Evolutionary conservation across 2,329 filamentous ascomycete species (phyloP).

Genomic region (Penicillium paneum): DNA sequence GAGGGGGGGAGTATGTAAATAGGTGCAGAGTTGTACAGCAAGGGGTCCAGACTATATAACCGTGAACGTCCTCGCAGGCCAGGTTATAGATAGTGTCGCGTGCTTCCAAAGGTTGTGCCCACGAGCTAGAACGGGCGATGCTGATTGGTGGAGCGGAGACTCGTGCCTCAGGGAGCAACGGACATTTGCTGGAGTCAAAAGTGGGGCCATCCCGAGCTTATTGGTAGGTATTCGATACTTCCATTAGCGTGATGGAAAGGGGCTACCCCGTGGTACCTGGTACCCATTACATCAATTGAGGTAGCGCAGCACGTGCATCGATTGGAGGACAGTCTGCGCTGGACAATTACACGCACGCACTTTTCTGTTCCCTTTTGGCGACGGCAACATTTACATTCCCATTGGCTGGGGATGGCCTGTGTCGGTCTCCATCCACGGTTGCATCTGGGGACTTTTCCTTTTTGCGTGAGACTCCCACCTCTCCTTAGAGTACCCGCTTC

Average conservation of each 20-base stretch:
- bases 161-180: constrained; percentile 26
- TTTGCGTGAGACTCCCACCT: too few species aligned
- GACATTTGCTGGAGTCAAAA: constrained; percentile 24
- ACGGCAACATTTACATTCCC: neutral
- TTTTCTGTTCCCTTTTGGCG: neutral
- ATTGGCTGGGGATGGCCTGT: neutral
- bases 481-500: neutral
- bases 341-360: neutral
- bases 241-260: neutral
- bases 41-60: constrained; percentile 15
- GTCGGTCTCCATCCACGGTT: neutral
- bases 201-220: constrained; percentile 22
- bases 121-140: constrained; percentile 24
- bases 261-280: neutral
- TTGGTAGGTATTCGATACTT: constrained; percentile 8
- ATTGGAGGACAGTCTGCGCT: neutral
- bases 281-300: neutral
- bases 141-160: constrained; percentile 28
- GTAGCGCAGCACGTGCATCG: constrained; percentile 23
- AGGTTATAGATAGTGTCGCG: constrained; percentile 31
- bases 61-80: constrained; percentile 1
- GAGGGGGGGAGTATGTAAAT: neutral
- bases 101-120: constrained; percentile 29
- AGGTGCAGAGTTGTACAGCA: neutral
- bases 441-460: neutral